Evolutionary conservation across 2,329 filamentous ascomycete species (phyloP).

Genomic region (Xylariaceae sp.): DNA sequence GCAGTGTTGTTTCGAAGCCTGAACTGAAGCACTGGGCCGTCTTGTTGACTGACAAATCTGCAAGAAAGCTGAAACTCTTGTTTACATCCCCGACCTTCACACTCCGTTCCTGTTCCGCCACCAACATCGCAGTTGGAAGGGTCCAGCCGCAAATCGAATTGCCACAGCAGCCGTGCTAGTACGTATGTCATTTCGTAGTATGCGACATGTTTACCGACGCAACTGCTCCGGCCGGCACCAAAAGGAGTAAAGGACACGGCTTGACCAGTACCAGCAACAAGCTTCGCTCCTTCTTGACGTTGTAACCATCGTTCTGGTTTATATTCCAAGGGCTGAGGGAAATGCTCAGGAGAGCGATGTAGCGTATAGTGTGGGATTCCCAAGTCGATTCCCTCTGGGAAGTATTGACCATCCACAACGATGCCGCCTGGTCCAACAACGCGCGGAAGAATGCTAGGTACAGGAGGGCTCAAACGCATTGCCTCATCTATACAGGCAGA

Average conservation of each 20-base stretch:
- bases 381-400: not conserved
- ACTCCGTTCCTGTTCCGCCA: too few relatives aligned
- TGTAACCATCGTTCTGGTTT: not conserved
- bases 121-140: too few relatives aligned
- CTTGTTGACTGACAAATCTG: too few relatives aligned
- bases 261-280: not conserved
- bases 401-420: not conserved
- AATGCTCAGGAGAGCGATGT: not conserved
- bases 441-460: not conserved
- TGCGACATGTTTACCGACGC: not conserved
- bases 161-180: not conserved
- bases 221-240: not conserved
- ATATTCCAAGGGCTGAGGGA: not conserved
- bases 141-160: not conserved
- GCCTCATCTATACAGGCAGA: not conserved
- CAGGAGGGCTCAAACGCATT: not conserved
- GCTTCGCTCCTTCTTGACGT: not conserved
- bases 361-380: not conserved
- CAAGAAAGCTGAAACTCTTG: too few relatives aligned
- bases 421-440: not conserved
- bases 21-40: too few relatives aligned
- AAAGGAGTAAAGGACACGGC: not conserved
- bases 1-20: too few relatives aligned
- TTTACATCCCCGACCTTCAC: too few relatives aligned
- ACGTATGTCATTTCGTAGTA: not conserved